These are phyloP conservation scores for Globisporangium spiculum DNA, from an alignment of 352 stramenopile species.

Conservation along the genomic window DNA sequence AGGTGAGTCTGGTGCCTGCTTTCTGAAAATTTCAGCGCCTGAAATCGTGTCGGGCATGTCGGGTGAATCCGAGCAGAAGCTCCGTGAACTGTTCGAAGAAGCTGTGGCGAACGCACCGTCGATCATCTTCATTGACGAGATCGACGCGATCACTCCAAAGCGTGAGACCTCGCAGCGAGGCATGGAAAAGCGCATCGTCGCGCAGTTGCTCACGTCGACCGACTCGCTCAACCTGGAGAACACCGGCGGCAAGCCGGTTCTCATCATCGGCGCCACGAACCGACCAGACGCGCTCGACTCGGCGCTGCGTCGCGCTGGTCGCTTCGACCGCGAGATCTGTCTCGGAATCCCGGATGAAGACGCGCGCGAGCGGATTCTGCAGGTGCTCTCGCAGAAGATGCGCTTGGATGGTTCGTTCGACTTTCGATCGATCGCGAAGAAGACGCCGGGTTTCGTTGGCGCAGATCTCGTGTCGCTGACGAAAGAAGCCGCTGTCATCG, in stretches of 20 bases:
- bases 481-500: conserved; percentile 97
- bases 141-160: conserved; percentile 96
- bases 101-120: conserved; percentile 92
- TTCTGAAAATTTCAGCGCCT: conserved; percentile 84
- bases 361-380: conserved; percentile 93
- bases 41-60: conserved; percentile 96
- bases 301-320: conserved; percentile 93
- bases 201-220: conserved; percentile 92
- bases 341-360: conserved; percentile 96
- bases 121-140: conserved; percentile 99
- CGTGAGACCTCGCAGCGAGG: conserved; percentile 91
- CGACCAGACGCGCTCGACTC: conserved; percentile 96
- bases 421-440: conserved; percentile 90
- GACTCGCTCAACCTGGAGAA: conserved; percentile 90
- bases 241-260: conserved; percentile 90
- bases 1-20: conserved; percentile 89
- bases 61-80: conserved; percentile 85
- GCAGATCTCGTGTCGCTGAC: conserved; percentile 97
- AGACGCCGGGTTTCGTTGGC: conserved; percentile 97
- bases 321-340: conserved; percentile 98
- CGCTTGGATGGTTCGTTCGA: conserved; percentile 92
- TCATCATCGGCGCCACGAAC: conserved; percentile 98
- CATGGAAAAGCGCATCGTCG: conserved; percentile 97
- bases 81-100: conserved; percentile 94
- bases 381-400: conserved; percentile 94